Conservation (phyloP, 2,329 filamentous ascomycete genomes). For the Mycocentrospora acerina region DNA sequence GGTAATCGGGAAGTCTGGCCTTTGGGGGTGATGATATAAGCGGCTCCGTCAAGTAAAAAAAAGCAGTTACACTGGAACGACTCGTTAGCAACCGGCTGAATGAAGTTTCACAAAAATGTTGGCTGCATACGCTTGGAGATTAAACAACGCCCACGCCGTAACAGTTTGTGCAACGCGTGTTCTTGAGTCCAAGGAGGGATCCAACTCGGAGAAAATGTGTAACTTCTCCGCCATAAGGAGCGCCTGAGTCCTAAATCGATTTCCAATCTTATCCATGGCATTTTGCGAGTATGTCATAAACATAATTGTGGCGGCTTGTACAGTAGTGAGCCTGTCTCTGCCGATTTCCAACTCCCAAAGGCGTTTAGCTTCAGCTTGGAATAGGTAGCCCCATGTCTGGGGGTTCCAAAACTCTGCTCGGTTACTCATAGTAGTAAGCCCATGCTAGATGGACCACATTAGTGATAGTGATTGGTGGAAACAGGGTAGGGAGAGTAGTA, state of each 20-base stretch:
- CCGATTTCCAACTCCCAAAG: conserved; percentile 11
- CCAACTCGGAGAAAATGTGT: background rate
- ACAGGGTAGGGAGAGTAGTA: background rate
- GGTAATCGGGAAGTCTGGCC: too few species aligned
- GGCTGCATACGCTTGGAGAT: too few species aligned
- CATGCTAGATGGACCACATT: background rate
- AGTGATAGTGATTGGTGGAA: conserved; percentile 14
- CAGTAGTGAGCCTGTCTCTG: conserved; percentile 4
- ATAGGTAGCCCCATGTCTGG: conserved; percentile 8
- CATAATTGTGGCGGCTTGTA: conserved; percentile 5
- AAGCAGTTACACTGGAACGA: too few species aligned
- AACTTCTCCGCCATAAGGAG: background rate
- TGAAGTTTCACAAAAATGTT: too few species aligned
- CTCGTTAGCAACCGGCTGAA: too few species aligned
- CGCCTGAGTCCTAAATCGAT: background rate
- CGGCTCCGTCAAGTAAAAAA: too few species aligned
- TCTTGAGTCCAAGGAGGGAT: too few species aligned
- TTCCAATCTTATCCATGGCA: background rate
- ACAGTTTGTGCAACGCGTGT: too few species aligned
- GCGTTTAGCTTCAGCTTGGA: conserved; percentile 12
- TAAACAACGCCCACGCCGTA: too few species aligned
- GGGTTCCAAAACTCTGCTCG: conserved; percentile 12
- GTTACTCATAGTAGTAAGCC: background rate
- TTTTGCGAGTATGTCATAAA: background rate
- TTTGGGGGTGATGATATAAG: too few species aligned